Evolutionary conservation across 1,284 basidiomycete species (phyloP).

Genomic region (Rhodotorula sp.): DNA sequence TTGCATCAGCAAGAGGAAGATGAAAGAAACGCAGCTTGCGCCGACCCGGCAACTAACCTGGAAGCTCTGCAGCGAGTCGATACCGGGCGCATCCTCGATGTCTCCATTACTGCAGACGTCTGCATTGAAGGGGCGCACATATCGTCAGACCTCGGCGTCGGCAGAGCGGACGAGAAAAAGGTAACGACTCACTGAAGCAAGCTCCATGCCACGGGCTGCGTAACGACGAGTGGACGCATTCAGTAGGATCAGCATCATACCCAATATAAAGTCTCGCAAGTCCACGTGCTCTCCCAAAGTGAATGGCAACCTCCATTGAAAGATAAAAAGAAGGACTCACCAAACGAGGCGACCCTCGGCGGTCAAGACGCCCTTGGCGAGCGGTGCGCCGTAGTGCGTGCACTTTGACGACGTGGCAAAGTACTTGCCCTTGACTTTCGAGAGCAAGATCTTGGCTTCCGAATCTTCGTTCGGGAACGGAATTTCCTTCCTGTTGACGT

Average conservation of each 20-base stretch:
- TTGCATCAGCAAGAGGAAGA: not conserved
- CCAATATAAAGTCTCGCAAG: too few relatives aligned
- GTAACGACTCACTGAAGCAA: constrained; percentile 61
- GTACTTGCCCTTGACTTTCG: constrained; percentile 53
- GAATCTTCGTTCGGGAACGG: constrained; percentile 65
- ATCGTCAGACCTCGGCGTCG: not conserved
- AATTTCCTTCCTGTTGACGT: constrained; percentile 68
- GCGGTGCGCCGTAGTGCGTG: constrained; percentile 79
- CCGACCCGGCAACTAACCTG: constrained; percentile 51
- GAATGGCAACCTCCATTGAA: not conserved
- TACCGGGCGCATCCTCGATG: constrained; percentile 83
- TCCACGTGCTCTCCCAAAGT: too few relatives aligned
- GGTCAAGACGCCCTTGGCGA: constrained; percentile 78
- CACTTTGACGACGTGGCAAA: constrained; percentile 79
- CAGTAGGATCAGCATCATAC: too few relatives aligned
- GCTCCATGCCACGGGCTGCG: constrained; percentile 86
- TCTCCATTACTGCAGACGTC: constrained; percentile 62
- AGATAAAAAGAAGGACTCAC: constrained; percentile 43
- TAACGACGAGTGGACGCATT: not conserved
- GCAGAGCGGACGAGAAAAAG: not conserved
- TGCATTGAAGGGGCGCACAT: not conserved
- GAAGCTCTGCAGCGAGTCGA: constrained; percentile 79
- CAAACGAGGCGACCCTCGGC: constrained; percentile 76
- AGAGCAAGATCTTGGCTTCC: constrained; percentile 67
- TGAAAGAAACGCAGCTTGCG: not conserved